Evolutionary conservation across 2,329 filamentous ascomycete species (phyloP).

Genomic region (Penicillium sp.): DNA sequence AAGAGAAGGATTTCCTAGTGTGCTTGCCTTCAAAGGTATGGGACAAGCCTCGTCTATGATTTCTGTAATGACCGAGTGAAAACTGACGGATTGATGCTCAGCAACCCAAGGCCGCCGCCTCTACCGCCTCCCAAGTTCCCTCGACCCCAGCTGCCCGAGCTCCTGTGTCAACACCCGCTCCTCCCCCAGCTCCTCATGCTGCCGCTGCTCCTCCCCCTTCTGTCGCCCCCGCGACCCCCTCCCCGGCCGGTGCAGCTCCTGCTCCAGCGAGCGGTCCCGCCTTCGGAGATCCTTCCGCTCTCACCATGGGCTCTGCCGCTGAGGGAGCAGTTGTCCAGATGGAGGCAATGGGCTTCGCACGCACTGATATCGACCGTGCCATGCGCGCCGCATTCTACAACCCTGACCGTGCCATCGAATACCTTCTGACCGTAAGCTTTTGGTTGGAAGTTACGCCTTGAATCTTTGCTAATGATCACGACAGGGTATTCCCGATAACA

Average conservation of each 20-base stretch:
- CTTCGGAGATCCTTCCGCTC: constrained; percentile 73
- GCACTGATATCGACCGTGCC: constrained; percentile 82
- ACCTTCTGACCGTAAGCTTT: constrained; percentile 73
- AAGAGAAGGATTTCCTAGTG: constrained; percentile 99
- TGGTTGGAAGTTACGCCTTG: not conserved
- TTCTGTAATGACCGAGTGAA: not conserved
- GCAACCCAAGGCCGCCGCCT: constrained; percentile 67
- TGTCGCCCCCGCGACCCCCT: constrained; percentile 49
- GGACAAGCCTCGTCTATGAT: not conserved
- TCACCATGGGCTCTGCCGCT: constrained; percentile 81
- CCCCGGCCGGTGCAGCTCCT: constrained; percentile 47
- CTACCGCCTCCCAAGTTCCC: constrained; percentile 35
- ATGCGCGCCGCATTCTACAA: constrained; percentile 98
- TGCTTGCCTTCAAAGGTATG: constrained; percentile 96
- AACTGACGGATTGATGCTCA: constrained; percentile 1
- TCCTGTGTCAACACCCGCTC: constrained; percentile 45
- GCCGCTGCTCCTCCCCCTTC: constrained; percentile 52
- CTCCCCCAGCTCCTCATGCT: constrained; percentile 51
- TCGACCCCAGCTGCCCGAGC: constrained; percentile 39
- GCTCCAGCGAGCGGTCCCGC: constrained; percentile 32
- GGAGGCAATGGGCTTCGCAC: constrained; percentile 95
- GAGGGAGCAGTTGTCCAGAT: constrained; percentile 83
- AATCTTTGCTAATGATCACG: constrained; percentile 5
- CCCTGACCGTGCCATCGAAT: constrained; percentile 94
- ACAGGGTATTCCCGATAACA: constrained; percentile 85